Base-by-base conservation (phyloP, 2,329 filamentous ascomycete species). In the Blastomyces percursus region DNA sequence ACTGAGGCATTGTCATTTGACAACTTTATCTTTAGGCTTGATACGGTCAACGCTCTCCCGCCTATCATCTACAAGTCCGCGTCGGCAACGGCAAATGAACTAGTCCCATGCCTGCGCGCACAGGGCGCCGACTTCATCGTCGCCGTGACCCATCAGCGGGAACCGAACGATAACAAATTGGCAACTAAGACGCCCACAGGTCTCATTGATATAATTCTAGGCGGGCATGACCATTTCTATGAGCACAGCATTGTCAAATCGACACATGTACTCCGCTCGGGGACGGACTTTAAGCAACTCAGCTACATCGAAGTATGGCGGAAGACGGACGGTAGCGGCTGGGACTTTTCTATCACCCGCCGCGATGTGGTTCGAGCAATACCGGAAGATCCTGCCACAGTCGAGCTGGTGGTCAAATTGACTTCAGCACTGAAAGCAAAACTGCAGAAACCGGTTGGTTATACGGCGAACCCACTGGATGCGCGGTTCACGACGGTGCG, bases 151-250 rank as follows among this genome's bases (percentile, higher is more conserved):
- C 92, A 96, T 73, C 88, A 91, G 78, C 84, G 91, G 54, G 90
- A 96, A 74, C 90, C 90, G 14, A 96, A 96, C 70, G 91, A 96
- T 74, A 85, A 89, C 71, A 95, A 95, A 75, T 79, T 96, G 4
- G 91, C 92, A 0, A 80, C 86, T 64, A 86, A 89, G 66, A 83
- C 81, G 1, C 79, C 89, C 0, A 81, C 84, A 3, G 90, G 89
- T 0, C 74, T 89, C 61, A 86, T 96, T 24, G 92, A 96, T 72
- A 84, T 96, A 44, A 88, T 96, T 54, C 81, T 96, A 0, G 91
- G 91, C 58, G 91, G 91, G 0, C 91, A 96, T 70, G 92, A 96
- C 69, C 92, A 96, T 72, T 94, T 88, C 75, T 96, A 96, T 72
- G 82, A 82, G 19, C 90, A 96, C 75, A 83, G 81, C 61, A 71